Percentiles rank a stretch among this genome's conserved stretches.
Conservation (phyloP, 371 early-diverging fungal genomes). For the Parasitella parasitica region DNA sequence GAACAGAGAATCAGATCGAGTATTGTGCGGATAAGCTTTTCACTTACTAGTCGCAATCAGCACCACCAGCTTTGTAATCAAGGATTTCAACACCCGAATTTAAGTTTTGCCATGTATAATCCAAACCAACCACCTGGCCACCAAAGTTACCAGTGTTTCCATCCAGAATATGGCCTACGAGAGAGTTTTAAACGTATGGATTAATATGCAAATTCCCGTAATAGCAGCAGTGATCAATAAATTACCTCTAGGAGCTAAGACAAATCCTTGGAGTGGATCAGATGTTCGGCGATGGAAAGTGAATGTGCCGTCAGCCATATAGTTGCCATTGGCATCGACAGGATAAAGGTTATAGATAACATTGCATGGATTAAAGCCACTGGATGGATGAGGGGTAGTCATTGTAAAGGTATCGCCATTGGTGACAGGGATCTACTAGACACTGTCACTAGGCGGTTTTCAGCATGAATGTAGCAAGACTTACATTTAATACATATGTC, state of each 20-base stretch:
- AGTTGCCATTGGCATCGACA: slow-evolving; percentile 10
- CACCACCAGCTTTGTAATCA: background rate
- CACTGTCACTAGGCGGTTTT: background rate
- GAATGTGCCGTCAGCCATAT: slow-evolving; percentile 1
- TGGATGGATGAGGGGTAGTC: background rate
- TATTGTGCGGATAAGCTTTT: background rate
- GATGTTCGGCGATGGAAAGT: slow-evolving; percentile 13
- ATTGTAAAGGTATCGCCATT: slow-evolving; percentile 10
- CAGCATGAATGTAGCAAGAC: too few relatives aligned
- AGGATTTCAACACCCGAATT: background rate
- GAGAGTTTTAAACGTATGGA: too few relatives aligned
- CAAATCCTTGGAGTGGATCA: slow-evolving; percentile 15
- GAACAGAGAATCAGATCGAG: background rate
- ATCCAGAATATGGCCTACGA: slow-evolving; percentile 4
- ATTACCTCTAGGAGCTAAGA: slow-evolving; percentile 25
- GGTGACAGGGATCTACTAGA: slow-evolving; percentile 19
- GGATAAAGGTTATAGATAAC: slow-evolving; percentile 30
- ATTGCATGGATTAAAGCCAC: slow-evolving; percentile 7
- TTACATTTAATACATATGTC: slow-evolving; percentile 22
- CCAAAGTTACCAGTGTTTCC: slow-evolving; percentile 1
- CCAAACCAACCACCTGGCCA: background rate
- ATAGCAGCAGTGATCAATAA: too few relatives aligned
- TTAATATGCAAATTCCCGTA: too few relatives aligned
- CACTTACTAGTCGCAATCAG: background rate
- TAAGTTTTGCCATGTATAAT: background rate